Base-by-base conservation (phyloP, 2,329 filamentous ascomycete genomes). In the Apiospora aurea region DNA sequence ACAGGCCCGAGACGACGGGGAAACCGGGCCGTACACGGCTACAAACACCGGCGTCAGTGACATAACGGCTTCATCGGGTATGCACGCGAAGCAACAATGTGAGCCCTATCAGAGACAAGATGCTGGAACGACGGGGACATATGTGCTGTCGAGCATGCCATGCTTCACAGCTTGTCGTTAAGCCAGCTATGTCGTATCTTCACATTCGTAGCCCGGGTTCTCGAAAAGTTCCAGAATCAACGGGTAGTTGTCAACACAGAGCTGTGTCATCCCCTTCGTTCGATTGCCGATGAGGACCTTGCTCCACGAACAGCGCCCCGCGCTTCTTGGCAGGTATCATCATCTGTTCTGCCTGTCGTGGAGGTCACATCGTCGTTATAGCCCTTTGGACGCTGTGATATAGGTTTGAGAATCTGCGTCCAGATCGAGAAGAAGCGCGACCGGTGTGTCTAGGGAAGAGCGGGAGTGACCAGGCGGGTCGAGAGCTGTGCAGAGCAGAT, bases 341-440 rank as follows among this genome's bases (percentile, higher is more conserved):
- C 5, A 78, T 75, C 21, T 77, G 76, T 24, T 75, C 74, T 18
- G 73, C 79, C 18, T 74, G 79, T 0, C 79, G 77, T 68, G 72
- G 75, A 11, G 78, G 78, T 4, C 76, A 79, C 69, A 79, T 79
- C 67, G 69, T 75, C 53, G 69, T 74, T 64, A 76, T 79, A 75
- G 71, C 53, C 34, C 18, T 71, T 0, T 80, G 77, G 77, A 75
- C 76, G n/a, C 75, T 75, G 44, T 80, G 78, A 67, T 79, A 76
- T 77, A 72, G 72, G 75, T 77, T 76, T 75, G 75, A 80, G 68
- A 79, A 80, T 69, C 71, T 43, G 47, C 71, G 75, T 21, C 77
- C 77, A 2, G 75, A 71, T 10, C 76, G 70, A 71, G 61, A 78
- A 13, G 73, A 77, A 29, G 46, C 44, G 75, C 76, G 29, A 73